phyloP scores from a whole-genome alignment of 371 early-diverging fungal genomes.

The Nosema muscidifuracis region DNA sequence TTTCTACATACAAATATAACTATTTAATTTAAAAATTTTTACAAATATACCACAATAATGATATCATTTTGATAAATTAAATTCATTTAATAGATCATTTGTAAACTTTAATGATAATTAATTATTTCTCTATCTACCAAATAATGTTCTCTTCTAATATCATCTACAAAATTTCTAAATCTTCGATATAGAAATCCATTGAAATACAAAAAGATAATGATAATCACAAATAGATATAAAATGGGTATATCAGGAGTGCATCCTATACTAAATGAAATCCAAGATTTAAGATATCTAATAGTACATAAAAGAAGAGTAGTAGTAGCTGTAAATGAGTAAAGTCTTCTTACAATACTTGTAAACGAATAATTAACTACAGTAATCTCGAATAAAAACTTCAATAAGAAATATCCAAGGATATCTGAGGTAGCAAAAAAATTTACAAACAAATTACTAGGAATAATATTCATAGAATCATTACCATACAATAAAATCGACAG shows the following conservation, averaged over 20 bases:
- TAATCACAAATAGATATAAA: neutral
- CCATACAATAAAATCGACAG: neutral
- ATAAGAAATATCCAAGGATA: neutral
- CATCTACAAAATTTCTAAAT: neutral
- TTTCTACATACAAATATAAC: too few species aligned
- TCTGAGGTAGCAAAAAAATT: neutral
- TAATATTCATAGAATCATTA: neutral
- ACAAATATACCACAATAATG: too few species aligned
- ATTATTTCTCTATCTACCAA: neutral
- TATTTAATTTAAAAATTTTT: too few species aligned
- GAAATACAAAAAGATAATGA: neutral
- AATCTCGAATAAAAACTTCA: neutral
- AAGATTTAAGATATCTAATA: neutral
- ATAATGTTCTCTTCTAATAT: neutral
- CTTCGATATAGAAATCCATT: neutral
- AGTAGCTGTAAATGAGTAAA: neutral
- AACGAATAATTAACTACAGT: neutral
- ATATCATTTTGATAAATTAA: too few species aligned
- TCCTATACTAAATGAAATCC: neutral
- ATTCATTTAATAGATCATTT: too few species aligned
- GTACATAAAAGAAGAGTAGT: neutral
- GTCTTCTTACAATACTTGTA: neutral
- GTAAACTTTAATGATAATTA: neutral
- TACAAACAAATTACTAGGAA: neutral
- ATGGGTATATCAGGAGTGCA: neutral